phyloP scores from a whole-genome alignment of 2,329 filamentous ascomycete genomes.

The Plectosphaerella plurivora region DNA sequence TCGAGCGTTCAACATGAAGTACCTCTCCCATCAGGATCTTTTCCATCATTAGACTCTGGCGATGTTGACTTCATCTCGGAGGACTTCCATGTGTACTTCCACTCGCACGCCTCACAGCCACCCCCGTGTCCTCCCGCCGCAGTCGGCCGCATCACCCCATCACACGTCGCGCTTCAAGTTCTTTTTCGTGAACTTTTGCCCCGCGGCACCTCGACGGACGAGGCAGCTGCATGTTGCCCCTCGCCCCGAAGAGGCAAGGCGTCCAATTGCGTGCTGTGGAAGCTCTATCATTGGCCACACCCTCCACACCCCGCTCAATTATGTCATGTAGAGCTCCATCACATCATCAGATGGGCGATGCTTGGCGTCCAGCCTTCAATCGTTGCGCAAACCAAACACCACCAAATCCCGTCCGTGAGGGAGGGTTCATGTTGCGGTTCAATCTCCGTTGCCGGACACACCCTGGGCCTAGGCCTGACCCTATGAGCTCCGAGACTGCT shows the following conservation, averaged over 20 bases:
- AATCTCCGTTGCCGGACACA: no score
- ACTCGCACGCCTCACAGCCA: background rate
- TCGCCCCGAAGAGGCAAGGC: conserved; percentile 12
- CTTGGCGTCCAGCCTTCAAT: background rate
- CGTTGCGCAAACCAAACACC: no score
- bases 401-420: no score
- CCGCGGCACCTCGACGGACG: background rate
- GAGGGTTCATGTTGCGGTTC: no score
- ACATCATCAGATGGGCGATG: conserved; percentile 1
- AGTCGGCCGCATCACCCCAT: background rate
- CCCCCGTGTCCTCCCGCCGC: background rate
- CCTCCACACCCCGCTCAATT: conserved; percentile 16
- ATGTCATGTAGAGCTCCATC: conserved; percentile 20
- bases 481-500: background rate
- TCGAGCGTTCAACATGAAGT: background rate
- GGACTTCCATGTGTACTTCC: no score
- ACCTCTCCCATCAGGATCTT: background rate
- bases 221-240: conserved; percentile 13
- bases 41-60: background rate
- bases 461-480: no score
- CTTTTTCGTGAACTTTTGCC: background rate
- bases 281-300: conserved; percentile 20
- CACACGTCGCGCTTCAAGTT: no score
- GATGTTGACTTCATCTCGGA: no score
- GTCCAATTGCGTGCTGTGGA: conserved; percentile 26